Evolutionary conservation across 176 grass and related monocot genomes (phyloP).

Genomic region (Leersia perrieri): DNA sequence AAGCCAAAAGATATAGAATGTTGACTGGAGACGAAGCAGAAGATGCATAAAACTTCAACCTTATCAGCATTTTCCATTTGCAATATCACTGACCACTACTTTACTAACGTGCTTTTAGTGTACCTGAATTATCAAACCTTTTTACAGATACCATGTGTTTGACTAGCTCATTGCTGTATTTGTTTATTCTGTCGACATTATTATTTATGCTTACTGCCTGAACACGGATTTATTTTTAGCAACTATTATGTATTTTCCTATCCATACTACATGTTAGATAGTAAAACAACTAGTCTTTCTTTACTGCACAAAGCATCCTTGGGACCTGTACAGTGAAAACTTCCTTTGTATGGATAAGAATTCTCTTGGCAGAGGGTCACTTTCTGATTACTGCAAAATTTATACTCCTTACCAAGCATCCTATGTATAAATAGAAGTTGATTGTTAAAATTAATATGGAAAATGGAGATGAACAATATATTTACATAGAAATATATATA

Average conservation of each 20-base stretch:
- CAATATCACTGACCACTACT: neutral
- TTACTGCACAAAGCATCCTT: neutral
- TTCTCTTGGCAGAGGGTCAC: neutral
- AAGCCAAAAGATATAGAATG: neutral
- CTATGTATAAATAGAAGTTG: too few relatives aligned
- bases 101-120: neutral
- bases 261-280: neutral
- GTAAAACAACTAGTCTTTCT: neutral
- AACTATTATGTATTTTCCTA: neutral
- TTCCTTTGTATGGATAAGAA: neutral
- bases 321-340: neutral
- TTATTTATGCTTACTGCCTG: neutral
- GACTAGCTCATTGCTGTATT: neutral
- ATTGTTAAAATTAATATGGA: neutral
- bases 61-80: neutral
- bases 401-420: too few relatives aligned
- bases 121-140: too few relatives aligned
- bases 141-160: neutral
- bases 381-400: neutral
- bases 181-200: neutral
- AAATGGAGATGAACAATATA: neutral
- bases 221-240: neutral
- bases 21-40: neutral
- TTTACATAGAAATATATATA: neutral
- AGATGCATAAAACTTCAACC: neutral